These are phyloP conservation scores for Aspergillus neotritici DNA, from an alignment of 2,329 filamentous ascomycete species.

Conservation along the genomic window DNA sequence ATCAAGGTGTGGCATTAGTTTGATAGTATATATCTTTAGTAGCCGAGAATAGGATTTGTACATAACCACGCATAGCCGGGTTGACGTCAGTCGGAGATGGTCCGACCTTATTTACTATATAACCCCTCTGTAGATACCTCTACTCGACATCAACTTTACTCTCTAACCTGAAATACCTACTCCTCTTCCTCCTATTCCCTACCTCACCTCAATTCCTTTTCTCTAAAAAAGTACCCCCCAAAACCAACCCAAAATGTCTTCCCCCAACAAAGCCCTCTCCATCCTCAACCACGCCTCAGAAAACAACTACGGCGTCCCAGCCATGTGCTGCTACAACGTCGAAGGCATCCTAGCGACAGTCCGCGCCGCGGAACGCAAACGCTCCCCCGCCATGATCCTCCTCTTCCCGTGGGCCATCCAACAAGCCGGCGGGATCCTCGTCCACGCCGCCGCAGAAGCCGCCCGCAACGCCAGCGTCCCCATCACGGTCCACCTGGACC, in stretches of 20 bases:
- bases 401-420: slow-evolving; percentile 70
- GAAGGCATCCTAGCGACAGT: slow-evolving; percentile 66
- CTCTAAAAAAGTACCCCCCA: slow-evolving; percentile 14
- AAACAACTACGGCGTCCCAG: slow-evolving; percentile 55
- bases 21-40: slow-evolving; percentile 5
- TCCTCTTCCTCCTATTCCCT: background rate
- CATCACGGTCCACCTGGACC: slow-evolving; percentile 60
- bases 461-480: slow-evolving; percentile 55
- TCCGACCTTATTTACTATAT: background rate
- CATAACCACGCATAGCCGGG: background rate
- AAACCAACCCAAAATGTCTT: slow-evolving; percentile 34
- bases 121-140: no score
- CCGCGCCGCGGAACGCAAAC: slow-evolving; percentile 61
- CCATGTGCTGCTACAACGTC: slow-evolving; percentile 63
- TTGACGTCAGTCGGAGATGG: slow-evolving; percentile 6
- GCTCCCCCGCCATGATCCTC: slow-evolving; percentile 64
- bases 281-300: slow-evolving; percentile 54
- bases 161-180: background rate
- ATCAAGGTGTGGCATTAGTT: slow-evolving; percentile 20
- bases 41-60: slow-evolving; percentile 7
- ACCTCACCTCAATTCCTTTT: background rate
- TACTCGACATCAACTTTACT: no score
- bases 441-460: slow-evolving; percentile 52
- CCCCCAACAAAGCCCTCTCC: slow-evolving; percentile 47
- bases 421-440: slow-evolving; percentile 55